Percentiles rank a stretch among this genome's conserved stretches.
phyloP scores from a whole-genome alignment of 106 monocot species.

The Hemerocallis citrina region DNA sequence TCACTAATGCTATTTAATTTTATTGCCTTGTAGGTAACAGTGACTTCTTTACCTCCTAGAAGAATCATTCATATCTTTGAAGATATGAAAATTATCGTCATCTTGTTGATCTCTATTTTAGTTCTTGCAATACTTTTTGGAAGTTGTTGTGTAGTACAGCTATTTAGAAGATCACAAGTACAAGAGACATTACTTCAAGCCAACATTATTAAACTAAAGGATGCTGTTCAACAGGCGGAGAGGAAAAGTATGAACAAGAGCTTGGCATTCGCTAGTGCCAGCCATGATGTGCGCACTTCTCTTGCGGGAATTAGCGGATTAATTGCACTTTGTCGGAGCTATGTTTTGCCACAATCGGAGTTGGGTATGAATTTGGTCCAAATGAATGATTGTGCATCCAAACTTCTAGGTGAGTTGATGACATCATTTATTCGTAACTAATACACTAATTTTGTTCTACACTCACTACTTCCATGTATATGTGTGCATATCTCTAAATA shows the following conservation, averaged over 20 bases:
- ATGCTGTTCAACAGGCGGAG: slow-evolving; percentile 79
- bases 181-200: slow-evolving; percentile 23
- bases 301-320: slow-evolving; percentile 53
- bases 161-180: slow-evolving; percentile 14
- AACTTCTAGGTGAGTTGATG: slow-evolving; percentile 37
- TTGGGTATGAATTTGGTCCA: slow-evolving; percentile 40
- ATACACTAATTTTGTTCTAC: background rate
- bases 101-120: slow-evolving; percentile 8
- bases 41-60: too few species aligned
- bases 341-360: slow-evolving; percentile 20
- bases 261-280: slow-evolving; percentile 68
- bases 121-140: slow-evolving; percentile 17
- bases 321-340: slow-evolving; percentile 41
- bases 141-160: slow-evolving; percentile 13
- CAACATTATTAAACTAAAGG: slow-evolving; percentile 60
- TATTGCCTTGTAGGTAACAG: too few species aligned
- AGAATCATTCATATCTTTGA: slow-evolving; percentile 1
- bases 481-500: background rate
- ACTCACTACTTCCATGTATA: background rate
- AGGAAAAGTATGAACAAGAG: slow-evolving; percentile 97
- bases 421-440: background rate
- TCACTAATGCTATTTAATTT: too few species aligned
- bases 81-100: slow-evolving; percentile 8
- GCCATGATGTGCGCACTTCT: slow-evolving; percentile 71
- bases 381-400: slow-evolving; percentile 50